Base-by-base conservation (phyloP, 257 asterid genomes). In the Avicennia marina region DNA sequence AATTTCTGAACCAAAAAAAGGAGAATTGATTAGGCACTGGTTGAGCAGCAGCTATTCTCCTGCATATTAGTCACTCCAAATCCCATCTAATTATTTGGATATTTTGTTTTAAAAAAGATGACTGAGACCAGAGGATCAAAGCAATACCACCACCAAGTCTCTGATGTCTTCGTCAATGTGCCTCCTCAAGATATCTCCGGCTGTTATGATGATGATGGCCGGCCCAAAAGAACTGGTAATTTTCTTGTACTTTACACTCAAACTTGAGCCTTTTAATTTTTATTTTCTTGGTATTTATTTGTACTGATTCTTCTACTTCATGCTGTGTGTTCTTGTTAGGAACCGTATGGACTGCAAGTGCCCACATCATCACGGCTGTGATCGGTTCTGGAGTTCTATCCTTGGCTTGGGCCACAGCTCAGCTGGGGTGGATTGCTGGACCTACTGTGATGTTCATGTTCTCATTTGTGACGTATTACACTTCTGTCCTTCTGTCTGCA, bases 391-490 rank as follows among this genome's bases (percentile, higher is more conserved):
- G 87, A 25, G 87, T 80, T 20, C 33, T 80, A 62, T 80, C 87
- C 48, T 64, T 80, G 69, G 87, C 87, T 44, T 80, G 87, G 87
- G 87, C 87, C 2, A 71, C 76, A 6, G 87, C 87, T 19, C 87
- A 80, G 48, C 72, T 80, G 2, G 87, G 87, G 34, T 80, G 87
- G 84, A 51, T 80, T 26, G 87, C 87, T 13, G 84, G 87, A 11
- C 87, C 87, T 3, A 63, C 70, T 17, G 76, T 77, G 31, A 26
- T 80, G 79, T 21, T 80, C 24, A 42, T 80, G 66, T 80, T 80
- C 71, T 75, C 87, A 15, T 62, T 80, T 15, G 84, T 80, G 7
- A 80, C 87, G 0, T 80, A 80, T 47, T 80, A 77, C 56, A 80
- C 87, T 40, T 80, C 87, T 10, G 10, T 65, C 38, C 87, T 80